A percentile compares a stretch with the other conserved stretches of the same genome.
Conservation (phyloP, 129 eudicot genomes). For the Centrapalus pauciflorus region DNA sequence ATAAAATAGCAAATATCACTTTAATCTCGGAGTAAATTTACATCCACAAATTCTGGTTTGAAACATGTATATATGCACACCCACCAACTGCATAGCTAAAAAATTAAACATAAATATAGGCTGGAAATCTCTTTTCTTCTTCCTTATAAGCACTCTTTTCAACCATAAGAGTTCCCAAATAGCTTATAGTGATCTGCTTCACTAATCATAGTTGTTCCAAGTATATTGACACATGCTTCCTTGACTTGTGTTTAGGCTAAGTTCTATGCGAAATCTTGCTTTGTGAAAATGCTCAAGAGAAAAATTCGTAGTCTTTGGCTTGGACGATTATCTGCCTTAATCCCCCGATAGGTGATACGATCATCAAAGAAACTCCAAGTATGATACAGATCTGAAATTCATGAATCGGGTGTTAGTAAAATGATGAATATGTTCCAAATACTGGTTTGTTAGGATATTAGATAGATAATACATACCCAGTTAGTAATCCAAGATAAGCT, state of each 20-base stretch:
- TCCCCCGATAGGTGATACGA: slow-evolving; percentile 79
- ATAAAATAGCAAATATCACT: slow-evolving; percentile 7
- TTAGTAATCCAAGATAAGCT: slow-evolving; percentile 68
- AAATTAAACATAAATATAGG: background rate
- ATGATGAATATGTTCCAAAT: background rate
- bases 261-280: background rate
- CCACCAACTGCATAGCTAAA: background rate
- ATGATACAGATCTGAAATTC: slow-evolving; percentile 60
- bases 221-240: slow-evolving; percentile 12
- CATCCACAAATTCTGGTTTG: background rate
- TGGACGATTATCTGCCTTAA: slow-evolving; percentile 61
- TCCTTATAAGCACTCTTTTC: slow-evolving; percentile 11
- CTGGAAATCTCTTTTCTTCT: background rate
- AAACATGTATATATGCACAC: slow-evolving; percentile 26
- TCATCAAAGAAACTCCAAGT: slow-evolving; percentile 56
- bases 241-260: background rate
- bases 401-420: background rate
- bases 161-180: background rate
- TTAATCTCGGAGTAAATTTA: slow-evolving; percentile 6
- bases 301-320: slow-evolving; percentile 63
- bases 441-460: background rate
- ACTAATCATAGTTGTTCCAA: background rate
- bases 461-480: slow-evolving; percentile 52
- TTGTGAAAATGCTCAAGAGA: slow-evolving; percentile 33
- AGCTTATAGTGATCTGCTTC: background rate